Evolutionary conservation across 257 asterid species (phyloP).

Genomic region (Striga asiatica): DNA sequence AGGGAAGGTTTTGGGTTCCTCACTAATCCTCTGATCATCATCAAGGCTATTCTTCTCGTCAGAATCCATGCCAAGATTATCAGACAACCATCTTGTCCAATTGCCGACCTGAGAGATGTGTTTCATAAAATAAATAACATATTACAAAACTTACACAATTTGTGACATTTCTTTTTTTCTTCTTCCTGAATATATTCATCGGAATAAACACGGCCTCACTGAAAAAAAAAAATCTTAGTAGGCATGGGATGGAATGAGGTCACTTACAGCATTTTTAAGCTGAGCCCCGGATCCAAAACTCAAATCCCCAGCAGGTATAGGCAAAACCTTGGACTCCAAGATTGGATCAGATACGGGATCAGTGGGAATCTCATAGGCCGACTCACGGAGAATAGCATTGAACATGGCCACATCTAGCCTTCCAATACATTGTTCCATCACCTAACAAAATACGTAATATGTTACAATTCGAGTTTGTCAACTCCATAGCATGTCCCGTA

Average conservation of each 20-base stretch:
- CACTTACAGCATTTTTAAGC: conserved; percentile 76
- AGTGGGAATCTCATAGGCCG: conserved; percentile 92
- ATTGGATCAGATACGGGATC: conserved; percentile 99
- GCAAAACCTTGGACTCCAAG: conserved; percentile 86
- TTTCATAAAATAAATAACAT: not conserved
- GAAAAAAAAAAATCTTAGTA: not conserved
- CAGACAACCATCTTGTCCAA: conserved; percentile 76
- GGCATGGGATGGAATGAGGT: not conserved
- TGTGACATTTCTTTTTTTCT: not conserved
- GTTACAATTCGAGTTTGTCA: conserved; percentile 15
- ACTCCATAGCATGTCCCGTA: not conserved
- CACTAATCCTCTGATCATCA: conserved; percentile 23
- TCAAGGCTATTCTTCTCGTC: conserved; percentile 19
- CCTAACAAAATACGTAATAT: conserved; percentile 29
- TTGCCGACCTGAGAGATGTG: conserved; percentile 54
- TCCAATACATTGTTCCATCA: conserved; percentile 79
- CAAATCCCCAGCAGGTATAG: conserved; percentile 95
- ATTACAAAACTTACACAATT: too few relatives aligned
- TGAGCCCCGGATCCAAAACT: conserved; percentile 97
- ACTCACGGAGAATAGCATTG: conserved; percentile 94
- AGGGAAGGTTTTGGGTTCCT: conserved; percentile 47
- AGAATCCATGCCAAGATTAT: conserved; percentile 42
- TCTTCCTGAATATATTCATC: not conserved
- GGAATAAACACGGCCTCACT: not conserved
- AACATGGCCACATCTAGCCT: conserved; percentile 95